phyloP scores from a whole-genome alignment of 2,329 filamentous ascomycete species.

The Corinectria fuckeliana region DNA sequence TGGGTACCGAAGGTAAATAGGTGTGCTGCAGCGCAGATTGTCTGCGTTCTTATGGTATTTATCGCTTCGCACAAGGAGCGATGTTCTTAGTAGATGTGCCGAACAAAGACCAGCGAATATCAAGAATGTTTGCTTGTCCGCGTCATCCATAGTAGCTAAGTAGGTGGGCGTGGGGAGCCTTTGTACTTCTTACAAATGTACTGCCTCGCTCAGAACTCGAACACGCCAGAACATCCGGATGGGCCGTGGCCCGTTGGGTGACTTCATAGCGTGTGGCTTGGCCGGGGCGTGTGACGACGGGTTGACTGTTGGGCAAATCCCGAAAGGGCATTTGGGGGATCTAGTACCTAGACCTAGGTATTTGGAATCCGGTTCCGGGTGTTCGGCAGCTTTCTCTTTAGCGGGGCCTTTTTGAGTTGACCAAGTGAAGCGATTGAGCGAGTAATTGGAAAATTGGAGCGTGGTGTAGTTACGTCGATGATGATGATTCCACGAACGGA shows the following conservation, averaged over 20 bases:
- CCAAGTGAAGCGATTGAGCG: neutral
- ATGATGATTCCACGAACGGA: neutral
- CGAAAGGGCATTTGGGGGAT: neutral
- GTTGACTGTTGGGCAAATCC: neutral
- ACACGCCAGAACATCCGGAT: neutral
- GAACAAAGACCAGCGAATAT: neutral
- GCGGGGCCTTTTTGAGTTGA: neutral
- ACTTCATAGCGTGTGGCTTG: slow-evolving; percentile 1
- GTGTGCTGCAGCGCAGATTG: neutral
- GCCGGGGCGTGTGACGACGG: neutral
- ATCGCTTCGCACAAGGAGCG: neutral
- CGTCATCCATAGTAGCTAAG: neutral
- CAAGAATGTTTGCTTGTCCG: neutral
- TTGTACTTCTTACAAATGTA: neutral
- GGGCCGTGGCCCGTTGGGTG: neutral
- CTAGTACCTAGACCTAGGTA: too few relatives aligned
- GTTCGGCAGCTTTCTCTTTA: neutral
- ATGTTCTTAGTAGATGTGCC: too few relatives aligned
- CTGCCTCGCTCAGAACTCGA: neutral
- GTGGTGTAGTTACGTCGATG: neutral
- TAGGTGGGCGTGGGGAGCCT: neutral
- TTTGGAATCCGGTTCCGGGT: neutral
- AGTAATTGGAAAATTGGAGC: neutral
- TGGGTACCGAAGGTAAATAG: neutral
- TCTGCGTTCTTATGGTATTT: neutral